Evolutionary conservation across 1,139 yeast species (phyloP).

Genomic region (Candida sp.): DNA sequence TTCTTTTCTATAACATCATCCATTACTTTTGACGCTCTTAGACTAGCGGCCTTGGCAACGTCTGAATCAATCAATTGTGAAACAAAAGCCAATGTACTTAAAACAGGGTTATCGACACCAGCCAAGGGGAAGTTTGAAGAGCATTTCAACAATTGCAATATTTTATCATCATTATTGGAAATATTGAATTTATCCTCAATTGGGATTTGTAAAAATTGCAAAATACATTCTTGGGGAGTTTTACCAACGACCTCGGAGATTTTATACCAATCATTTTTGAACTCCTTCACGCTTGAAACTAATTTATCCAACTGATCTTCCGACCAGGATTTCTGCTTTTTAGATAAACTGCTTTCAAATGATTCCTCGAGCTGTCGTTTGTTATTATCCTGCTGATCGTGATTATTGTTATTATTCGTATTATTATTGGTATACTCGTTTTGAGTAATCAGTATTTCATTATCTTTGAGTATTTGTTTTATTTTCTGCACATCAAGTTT

Average conservation of each 20-base stretch:
- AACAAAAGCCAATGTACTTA: slow-evolving; percentile 85
- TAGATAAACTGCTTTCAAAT: slow-evolving; percentile 10
- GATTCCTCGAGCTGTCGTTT: slow-evolving; percentile 7
- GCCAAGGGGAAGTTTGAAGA: slow-evolving; percentile 83
- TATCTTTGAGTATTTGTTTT: slow-evolving; percentile 40
- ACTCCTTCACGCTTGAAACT: slow-evolving; percentile 58
- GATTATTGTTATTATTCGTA: slow-evolving; percentile 2
- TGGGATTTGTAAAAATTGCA: slow-evolving; percentile 77
- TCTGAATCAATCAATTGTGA: slow-evolving; percentile 86
- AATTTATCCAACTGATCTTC: slow-evolving; percentile 55
- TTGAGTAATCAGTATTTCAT: slow-evolving; percentile 1
- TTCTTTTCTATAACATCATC: slow-evolving; percentile 45
- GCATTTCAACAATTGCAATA: slow-evolving; percentile 63
- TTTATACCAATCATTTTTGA: slow-evolving; percentile 70
- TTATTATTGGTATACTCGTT: slow-evolving; percentile 6
- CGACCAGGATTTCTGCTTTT: slow-evolving; percentile 62
- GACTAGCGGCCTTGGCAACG: slow-evolving; percentile 80
- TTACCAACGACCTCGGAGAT: slow-evolving; percentile 66
- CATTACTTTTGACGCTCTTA: slow-evolving; percentile 55
- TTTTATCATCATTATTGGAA: slow-evolving; percentile 45
- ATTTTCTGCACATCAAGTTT: slow-evolving; percentile 54
- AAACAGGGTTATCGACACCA: slow-evolving; percentile 86
- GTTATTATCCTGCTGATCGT: slow-evolving; percentile 5
- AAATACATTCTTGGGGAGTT: slow-evolving; percentile 78
- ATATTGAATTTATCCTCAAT: slow-evolving; percentile 70